Evolutionary conservation across 305 asterid species (phyloP).

Genomic region (Plantago coronopus): DNA sequence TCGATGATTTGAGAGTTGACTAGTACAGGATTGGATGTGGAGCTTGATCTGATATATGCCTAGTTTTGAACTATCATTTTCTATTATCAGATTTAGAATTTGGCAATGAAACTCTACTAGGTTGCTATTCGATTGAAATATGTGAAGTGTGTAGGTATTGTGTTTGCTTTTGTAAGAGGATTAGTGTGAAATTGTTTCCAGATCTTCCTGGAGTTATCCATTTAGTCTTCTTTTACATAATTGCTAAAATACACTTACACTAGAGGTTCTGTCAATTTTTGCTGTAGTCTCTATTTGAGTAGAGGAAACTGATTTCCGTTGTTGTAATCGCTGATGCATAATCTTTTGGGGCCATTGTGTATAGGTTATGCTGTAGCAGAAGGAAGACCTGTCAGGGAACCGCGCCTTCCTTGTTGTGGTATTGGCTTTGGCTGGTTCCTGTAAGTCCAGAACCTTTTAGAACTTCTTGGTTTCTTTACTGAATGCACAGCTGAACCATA

Average conservation of each 20-base stretch:
- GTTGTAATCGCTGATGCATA: too few species aligned
- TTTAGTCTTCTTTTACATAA: conserved; percentile 10
- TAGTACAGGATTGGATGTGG: neutral
- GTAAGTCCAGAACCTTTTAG: conserved; percentile 28
- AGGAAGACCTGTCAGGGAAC: conserved; percentile 54
- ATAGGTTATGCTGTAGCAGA: conserved; percentile 60
- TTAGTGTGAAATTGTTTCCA: neutral
- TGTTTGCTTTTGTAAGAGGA: conserved; percentile 1
- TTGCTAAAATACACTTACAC: neutral
- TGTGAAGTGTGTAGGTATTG: too few species aligned
- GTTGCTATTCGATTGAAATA: neutral
- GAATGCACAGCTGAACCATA: neutral
- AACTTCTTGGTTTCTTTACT: neutral
- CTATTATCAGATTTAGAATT: too few species aligned
- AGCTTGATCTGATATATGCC: too few species aligned
- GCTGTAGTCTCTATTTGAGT: too few species aligned
- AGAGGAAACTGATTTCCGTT: neutral
- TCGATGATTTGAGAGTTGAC: conserved; percentile 12
- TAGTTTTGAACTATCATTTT: neutral
- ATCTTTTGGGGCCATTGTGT: neutral
- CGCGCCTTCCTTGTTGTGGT: conserved; percentile 68
- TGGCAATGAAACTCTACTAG: neutral
- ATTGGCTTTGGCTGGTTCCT: conserved; percentile 73
- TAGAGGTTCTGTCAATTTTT: too few species aligned
- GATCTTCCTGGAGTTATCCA: conserved; percentile 14